Evolutionary conservation across 352 stramenopile genomes (phyloP).

Genomic region (Sclerospora graminicola): DNA sequence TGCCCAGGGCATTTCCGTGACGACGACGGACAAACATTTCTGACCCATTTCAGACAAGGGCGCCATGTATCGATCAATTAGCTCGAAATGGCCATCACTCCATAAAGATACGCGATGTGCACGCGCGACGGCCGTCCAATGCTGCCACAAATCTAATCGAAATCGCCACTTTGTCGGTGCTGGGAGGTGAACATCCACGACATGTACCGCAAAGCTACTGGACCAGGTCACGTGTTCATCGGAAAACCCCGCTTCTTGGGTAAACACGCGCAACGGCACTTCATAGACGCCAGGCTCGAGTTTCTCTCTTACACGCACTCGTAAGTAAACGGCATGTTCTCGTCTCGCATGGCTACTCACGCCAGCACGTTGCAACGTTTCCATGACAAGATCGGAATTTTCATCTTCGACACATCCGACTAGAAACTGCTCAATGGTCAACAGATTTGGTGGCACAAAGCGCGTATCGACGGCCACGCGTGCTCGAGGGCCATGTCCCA

Average conservation of each 20-base stretch:
- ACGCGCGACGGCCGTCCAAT: constrained; percentile 49
- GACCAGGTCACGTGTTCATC: constrained; percentile 63
- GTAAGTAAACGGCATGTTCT: constrained; percentile 52
- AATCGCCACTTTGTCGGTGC: constrained; percentile 40
- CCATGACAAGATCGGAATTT: constrained; percentile 40
- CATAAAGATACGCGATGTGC: constrained; percentile 40
- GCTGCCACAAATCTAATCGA: constrained; percentile 73
- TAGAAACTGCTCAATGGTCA: constrained; percentile 43
- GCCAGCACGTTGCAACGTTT: constrained; percentile 35
- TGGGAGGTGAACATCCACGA: constrained; percentile 42
- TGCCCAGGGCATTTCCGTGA: constrained; percentile 66
- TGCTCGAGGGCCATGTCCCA: constrained; percentile 47
- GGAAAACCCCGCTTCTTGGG: constrained; percentile 44
- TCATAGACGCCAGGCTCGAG: constrained; percentile 46
- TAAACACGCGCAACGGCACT: constrained; percentile 55
- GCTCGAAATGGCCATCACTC: constrained; percentile 54
- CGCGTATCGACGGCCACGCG: constrained; percentile 40
- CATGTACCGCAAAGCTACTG: constrained; percentile 38
- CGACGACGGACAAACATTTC: constrained; percentile 63
- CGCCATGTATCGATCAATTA: constrained; percentile 57
- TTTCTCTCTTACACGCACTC: constrained; percentile 26
- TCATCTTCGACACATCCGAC: constrained; percentile 59
- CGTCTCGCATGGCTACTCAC: constrained; percentile 16
- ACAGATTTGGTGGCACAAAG: constrained; percentile 34
- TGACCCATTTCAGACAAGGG: constrained; percentile 54